A percentile compares a stretch with the other conserved stretches of the same genome.
Evolutionary conservation across 108 stramenopile genomes (phyloP).

Genomic region (Pseudonitzschia pungens): DNA sequence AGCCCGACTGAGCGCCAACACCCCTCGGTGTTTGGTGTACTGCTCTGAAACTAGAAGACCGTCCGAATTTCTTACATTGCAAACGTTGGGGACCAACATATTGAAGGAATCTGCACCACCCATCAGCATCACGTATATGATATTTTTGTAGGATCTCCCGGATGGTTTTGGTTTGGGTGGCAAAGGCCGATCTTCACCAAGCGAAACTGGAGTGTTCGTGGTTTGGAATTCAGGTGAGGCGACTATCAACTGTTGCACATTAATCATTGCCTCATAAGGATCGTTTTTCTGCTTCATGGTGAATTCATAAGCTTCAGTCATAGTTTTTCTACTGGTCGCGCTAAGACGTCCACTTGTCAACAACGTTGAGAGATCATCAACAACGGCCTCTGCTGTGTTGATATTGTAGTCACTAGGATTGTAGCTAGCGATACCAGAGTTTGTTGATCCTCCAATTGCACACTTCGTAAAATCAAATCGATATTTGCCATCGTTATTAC

Average conservation of each 20-base stretch:
- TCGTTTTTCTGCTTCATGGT: not conserved
- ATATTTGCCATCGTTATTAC: constrained; percentile 2
- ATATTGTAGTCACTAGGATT: not conserved
- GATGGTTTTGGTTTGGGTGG: constrained; percentile 13
- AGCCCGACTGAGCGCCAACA: constrained; percentile 3
- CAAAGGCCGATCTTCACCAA: not conserved
- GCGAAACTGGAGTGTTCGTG: constrained; percentile 28
- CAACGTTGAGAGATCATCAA: constrained; percentile 51
- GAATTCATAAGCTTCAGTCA: constrained; percentile 34
- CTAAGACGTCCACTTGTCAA: constrained; percentile 59
- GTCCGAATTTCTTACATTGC: not conserved
- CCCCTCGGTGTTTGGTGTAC: constrained; percentile 25
- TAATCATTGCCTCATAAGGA: constrained; percentile 12
- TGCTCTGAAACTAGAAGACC: constrained; percentile 8
- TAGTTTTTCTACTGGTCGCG: constrained; percentile 31
- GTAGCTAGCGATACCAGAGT: not conserved
- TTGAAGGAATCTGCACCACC: constrained; percentile 52
- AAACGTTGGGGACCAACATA: constrained; percentile 25
- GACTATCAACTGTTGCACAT: constrained; percentile 29
- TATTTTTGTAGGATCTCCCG: constrained; percentile 53
- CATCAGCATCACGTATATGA: constrained; percentile 54
- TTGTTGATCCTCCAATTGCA: not conserved
- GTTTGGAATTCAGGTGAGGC: constrained; percentile 67
- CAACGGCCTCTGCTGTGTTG: constrained; percentile 23
- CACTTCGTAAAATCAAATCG: not conserved